Conservation (phyloP, 345 rosid genomes). For the Barbarea vulgaris region DNA sequence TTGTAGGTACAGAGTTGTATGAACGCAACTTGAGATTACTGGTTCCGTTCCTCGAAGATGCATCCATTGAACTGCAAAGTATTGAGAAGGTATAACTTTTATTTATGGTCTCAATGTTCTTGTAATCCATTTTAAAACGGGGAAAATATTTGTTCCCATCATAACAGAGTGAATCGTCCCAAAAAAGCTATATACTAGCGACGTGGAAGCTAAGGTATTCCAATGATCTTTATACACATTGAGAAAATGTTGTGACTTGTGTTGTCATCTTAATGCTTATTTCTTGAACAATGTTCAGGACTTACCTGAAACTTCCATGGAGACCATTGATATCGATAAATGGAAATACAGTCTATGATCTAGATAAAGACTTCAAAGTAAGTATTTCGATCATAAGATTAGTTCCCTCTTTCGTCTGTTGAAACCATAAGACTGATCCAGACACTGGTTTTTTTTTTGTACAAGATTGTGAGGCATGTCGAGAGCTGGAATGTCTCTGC, state of each 20-base stretch:
- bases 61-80: slow-evolving; percentile 63
- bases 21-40: slow-evolving; percentile 80
- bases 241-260: background rate
- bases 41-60: slow-evolving; percentile 78
- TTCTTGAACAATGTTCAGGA: slow-evolving; percentile 50
- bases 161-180: slow-evolving; percentile 37
- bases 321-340: slow-evolving; percentile 64
- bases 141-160: background rate
- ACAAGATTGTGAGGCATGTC: slow-evolving; percentile 69
- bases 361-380: slow-evolving; percentile 57
- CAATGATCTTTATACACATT: background rate
- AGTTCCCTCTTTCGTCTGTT: background rate
- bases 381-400: slow-evolving; percentile 18
- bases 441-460: background rate
- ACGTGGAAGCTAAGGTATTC: slow-evolving; percentile 81
- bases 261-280: background rate
- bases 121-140: background rate
- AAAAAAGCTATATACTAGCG: slow-evolving; percentile 51
- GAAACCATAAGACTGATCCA: background rate
- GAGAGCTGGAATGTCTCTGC: slow-evolving; percentile 90
- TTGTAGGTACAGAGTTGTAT: slow-evolving; percentile 70
- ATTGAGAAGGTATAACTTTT: slow-evolving; percentile 63
- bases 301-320: slow-evolving; percentile 86
- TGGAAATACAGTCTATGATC: slow-evolving; percentile 68
- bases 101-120: slow-evolving; percentile 27